Conservation (phyloP, 164 flowering plant genomes). For the Magnolia sinica region DNA sequence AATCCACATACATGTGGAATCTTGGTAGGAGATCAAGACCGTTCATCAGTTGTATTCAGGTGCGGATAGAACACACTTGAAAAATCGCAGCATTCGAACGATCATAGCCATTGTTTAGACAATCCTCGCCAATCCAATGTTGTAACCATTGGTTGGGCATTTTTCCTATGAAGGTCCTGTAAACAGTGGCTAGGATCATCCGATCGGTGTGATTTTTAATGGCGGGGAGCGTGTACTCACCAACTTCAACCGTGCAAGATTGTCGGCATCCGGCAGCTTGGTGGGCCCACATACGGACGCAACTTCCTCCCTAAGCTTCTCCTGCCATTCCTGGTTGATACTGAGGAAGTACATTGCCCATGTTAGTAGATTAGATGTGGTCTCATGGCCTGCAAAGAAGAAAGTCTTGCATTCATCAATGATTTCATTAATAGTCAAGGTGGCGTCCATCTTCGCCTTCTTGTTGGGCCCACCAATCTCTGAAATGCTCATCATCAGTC, state of each 20-base stretch:
- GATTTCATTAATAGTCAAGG: constrained; percentile 27
- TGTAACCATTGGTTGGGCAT: not conserved
- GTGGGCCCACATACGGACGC: constrained; percentile 17
- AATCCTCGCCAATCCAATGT: not conserved
- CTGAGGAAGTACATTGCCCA: constrained; percentile 35
- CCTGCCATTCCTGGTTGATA: constrained; percentile 36
- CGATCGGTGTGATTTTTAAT: no score
- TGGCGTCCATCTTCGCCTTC: not conserved
- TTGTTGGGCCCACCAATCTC: not conserved
- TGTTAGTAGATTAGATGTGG: constrained; percentile 35
- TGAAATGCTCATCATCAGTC: constrained; percentile 23
- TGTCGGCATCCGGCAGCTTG: constrained; percentile 24
- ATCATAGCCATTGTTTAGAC: not conserved
- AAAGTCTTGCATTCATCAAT: constrained; percentile 42
- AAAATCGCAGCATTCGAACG: not conserved
- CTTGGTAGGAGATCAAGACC: not conserved
- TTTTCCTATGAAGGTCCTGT: no score
- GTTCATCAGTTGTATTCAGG: not conserved
- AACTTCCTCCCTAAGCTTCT: constrained; percentile 31
- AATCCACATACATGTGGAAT: no score
- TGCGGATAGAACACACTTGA: no score
- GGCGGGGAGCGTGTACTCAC: constrained; percentile 6
- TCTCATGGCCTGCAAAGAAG: constrained; percentile 42
- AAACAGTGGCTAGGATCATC: no score
- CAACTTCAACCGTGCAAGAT: constrained; percentile 27